Evolutionary conservation across 306 rosid genomes (phyloP).

Genomic region (Urtica urens): DNA sequence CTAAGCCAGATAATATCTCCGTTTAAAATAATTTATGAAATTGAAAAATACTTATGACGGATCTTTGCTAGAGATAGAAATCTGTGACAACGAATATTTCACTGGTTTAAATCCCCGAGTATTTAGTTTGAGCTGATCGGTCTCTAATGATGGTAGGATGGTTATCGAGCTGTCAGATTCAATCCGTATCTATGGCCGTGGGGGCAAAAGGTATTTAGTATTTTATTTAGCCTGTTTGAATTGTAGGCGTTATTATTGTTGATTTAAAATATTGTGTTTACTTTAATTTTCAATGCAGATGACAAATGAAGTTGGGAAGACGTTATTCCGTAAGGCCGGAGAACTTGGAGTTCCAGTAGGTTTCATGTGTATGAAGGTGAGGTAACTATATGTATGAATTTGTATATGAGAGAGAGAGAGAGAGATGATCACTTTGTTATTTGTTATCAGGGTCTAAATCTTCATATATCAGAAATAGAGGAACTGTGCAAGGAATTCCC

Average conservation of each 20-base stretch:
- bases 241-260: not conserved
- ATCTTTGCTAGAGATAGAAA: too few species aligned
- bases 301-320: constrained; percentile 77
- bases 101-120: not conserved
- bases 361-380: constrained; percentile 86
- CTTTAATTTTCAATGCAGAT: constrained; percentile 39
- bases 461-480: constrained; percentile 75
- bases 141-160: constrained; percentile 44
- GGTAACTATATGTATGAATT: not conserved
- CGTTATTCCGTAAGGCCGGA: constrained; percentile 63
- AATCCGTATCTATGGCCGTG: constrained; percentile 91
- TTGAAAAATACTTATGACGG: too few species aligned
- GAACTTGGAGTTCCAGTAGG: constrained; percentile 76
- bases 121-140: constrained; percentile 11
- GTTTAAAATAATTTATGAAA: too few species aligned
- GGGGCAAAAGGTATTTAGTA: constrained; percentile 45
- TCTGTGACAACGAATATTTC: constrained; percentile 9
- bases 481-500: constrained; percentile 73
- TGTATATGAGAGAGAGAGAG: not conserved
- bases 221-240: not conserved
- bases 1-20: too few species aligned
- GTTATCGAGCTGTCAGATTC: constrained; percentile 72
- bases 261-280: not conserved
- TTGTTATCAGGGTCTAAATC: constrained; percentile 55
- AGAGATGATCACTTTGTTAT: not conserved